These are phyloP conservation scores for Thozetella sp. DNA, from an alignment of 495 filamentous ascomycete genomes.

Conservation along the genomic window DNA sequence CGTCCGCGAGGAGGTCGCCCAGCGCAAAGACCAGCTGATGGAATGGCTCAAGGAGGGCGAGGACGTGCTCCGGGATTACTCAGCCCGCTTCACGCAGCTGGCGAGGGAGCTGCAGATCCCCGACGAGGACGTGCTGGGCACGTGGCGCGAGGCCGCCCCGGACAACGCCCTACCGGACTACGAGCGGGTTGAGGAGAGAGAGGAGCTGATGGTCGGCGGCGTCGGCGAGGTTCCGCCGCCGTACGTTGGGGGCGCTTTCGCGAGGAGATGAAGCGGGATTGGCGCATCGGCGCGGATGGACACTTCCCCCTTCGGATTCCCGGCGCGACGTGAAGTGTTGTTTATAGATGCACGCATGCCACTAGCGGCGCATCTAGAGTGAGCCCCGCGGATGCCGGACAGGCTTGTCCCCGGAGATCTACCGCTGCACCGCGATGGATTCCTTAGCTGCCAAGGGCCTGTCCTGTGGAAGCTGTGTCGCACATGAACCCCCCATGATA, in stretches of 20 bases:
- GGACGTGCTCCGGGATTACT: not conserved
- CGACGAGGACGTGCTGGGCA: not conserved
- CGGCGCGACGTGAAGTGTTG: no score
- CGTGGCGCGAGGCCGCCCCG: not conserved
- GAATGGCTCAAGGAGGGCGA: conserved; percentile 1
- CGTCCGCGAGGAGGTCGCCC: not conserved
- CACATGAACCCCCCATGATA: no score
- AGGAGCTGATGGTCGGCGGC: conserved; percentile 1
- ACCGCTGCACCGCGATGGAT: no score
- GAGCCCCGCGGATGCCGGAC: no score
- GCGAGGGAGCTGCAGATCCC: not conserved
- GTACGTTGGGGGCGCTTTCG: not conserved
- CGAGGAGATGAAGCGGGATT: not conserved
- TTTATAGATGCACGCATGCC: no score
- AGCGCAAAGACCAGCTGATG: conserved; percentile 1
- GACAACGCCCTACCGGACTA: conserved; percentile 1
- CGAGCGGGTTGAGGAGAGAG: not conserved
- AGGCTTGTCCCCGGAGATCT: no score
- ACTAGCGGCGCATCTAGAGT: no score
- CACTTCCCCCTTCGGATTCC: no score
- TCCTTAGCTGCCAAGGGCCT: no score
- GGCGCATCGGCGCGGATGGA: no score
- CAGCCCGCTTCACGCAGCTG: not conserved
- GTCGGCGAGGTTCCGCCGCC: not conserved
- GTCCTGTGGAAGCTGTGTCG: no score